Evolutionary conservation across 805 yeast genomes (phyloP).

Genomic region (Ogataea sp.): DNA sequence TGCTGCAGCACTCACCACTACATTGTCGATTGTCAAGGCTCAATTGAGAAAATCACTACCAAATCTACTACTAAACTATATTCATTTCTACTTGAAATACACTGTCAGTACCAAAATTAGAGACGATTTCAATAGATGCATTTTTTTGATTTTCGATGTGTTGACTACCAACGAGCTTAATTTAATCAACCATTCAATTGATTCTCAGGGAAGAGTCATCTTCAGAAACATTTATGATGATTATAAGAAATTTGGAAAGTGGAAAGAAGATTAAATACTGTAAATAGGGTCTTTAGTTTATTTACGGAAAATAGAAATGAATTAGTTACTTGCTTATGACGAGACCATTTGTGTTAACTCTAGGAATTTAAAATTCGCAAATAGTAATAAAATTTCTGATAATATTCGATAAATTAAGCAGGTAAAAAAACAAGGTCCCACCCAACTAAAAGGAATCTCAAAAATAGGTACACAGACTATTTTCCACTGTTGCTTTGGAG

Average conservation of each 20-base stretch:
- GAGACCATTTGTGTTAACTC: too few species aligned
- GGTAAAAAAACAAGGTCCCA: too few species aligned
- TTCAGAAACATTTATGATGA: slow-evolving; percentile 62
- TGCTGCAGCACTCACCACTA: slow-evolving; percentile 37
- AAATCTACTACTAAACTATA: slow-evolving; percentile 48
- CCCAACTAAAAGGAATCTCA: too few species aligned
- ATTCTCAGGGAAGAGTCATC: slow-evolving; percentile 58
- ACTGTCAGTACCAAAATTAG: slow-evolving; percentile 40
- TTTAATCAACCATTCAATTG: slow-evolving; percentile 56
- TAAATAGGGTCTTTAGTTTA: too few species aligned
- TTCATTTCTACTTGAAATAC: slow-evolving; percentile 41
- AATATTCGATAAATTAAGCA: too few species aligned
- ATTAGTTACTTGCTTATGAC: too few species aligned
- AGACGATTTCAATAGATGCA: slow-evolving; percentile 43
- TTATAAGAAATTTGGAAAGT: slow-evolving; percentile 71
- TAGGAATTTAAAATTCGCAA: too few species aligned
- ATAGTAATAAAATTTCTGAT: too few species aligned
- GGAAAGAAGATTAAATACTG: slow-evolving; percentile 49
- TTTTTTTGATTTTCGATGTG: slow-evolving; percentile 60
- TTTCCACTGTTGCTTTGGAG: too few species aligned
- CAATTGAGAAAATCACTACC: slow-evolving; percentile 60
- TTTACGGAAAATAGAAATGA: too few species aligned
- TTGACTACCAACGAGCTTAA: slow-evolving; percentile 60
- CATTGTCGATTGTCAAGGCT: slow-evolving; percentile 45
- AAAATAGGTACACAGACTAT: too few species aligned